Evolutionary conservation across 2,329 filamentous ascomycete species (phyloP).

Genomic region (Akanthomyces dipterigenus): DNA sequence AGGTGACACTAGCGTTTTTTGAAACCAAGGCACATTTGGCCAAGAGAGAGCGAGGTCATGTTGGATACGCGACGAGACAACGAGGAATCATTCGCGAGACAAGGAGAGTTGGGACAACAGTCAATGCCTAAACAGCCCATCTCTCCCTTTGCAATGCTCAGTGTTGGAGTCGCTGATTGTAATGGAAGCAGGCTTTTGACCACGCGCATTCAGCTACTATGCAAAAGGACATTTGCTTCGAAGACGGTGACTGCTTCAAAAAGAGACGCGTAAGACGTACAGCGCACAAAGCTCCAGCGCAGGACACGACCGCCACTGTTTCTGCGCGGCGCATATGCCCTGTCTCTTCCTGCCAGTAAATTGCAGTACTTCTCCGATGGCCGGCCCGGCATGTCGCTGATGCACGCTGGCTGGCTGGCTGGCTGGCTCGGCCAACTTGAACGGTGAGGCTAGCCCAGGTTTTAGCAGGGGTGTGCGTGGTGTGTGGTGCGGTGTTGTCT

Average conservation of each 20-base stretch:
- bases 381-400: slow-evolving; percentile 2
- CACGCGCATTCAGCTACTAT: neutral
- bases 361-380: neutral
- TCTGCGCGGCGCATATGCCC: neutral
- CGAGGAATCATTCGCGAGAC: neutral
- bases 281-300: neutral
- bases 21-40: neutral
- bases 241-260: no score
- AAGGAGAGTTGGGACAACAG: no score
- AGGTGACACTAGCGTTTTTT: neutral
- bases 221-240: neutral
- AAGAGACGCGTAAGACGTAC: no score
- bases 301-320: slow-evolving; percentile 1
- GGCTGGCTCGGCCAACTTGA: slow-evolving; percentile 8
- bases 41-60: neutral
- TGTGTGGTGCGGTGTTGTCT: neutral
- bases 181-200: neutral
- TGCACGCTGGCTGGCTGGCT: slow-evolving; percentile 6
- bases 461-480: neutral
- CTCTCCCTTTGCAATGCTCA: no score
- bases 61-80: neutral
- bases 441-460: neutral
- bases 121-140: no score
- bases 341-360: no score
- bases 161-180: no score